Base-by-base conservation (phyloP, 2,329 filamentous ascomycete genomes). In the Penicillium occitanis region DNA sequence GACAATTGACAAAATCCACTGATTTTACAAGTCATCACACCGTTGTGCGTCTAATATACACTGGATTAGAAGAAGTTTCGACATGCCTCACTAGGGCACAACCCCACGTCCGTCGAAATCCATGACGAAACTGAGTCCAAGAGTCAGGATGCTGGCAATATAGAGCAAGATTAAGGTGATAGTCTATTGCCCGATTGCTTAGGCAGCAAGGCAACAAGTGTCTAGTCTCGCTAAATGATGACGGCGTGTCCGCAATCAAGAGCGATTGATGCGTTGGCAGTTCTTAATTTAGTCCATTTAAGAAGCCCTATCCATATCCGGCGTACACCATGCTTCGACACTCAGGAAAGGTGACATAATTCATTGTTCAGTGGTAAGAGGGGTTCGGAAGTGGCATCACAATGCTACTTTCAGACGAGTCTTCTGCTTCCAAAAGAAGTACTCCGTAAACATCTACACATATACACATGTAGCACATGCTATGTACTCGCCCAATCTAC, bases 251-350 rank as follows among this genome's bases (percentile, higher is more conserved):
- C 30, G 17, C 13, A 33, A 42, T 35, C 1, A 57, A 35, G n/a
- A 19, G 7, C 7, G 53, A 25, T 3, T 25, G 25, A 66, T 66
- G 65, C 65, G 65, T 42, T 66, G 65, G 65, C 65, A 63, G 17
- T 53, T 62, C 44, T 58, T 30, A 22, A 33, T 25, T 63, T 57
- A 63, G 50, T 35, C 17, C 37, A 1, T 28, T 50, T 5, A 14
- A 37, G 14, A 35, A 13, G 14, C 40, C 14, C 37, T 13, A 17
- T 46, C 42, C 33, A 44, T 37, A 42, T 30, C n/a, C 37, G 19
- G 19, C 37, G 14, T 10, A 35, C 25, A 13, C 13, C 4, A 30
- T 60, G 7, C 14, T 22, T 10, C 14, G 7, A 33, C 3, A 44
- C 19, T 5, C 13, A 46, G 6, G 30, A 22, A n/a, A 40, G 10